These are phyloP conservation scores for Boehmeria nivea DNA, from an alignment of 306 rosid species.

Conservation along the genomic window DNA sequence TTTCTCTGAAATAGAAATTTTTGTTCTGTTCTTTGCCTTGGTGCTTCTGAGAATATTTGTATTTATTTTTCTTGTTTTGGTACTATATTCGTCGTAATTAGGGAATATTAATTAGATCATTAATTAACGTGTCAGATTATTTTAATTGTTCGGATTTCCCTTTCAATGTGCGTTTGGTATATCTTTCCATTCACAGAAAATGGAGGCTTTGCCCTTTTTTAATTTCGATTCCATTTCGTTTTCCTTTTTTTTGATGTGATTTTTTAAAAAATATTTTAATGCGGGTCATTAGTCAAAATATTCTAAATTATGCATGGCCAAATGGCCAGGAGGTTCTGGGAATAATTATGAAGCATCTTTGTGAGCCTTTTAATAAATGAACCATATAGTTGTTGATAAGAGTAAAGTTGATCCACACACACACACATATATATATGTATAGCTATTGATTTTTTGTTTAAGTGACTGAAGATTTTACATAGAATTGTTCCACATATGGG, in stretches of 20 bases:
- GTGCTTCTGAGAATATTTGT: not conserved
- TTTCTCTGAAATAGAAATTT: not conserved
- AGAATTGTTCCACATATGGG: not conserved
- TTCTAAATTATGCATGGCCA: not conserved
- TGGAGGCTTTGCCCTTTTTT: not conserved
- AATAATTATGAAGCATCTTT: not conserved
- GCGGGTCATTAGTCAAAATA: not conserved
- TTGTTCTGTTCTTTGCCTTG: not conserved
- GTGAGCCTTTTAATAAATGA: not conserved
- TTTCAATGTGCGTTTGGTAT: not conserved
- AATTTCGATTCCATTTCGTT: not conserved
- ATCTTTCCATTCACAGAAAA: not conserved
- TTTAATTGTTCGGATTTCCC: not conserved
- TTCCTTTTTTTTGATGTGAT: not conserved
- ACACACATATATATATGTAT: too few relatives aligned
- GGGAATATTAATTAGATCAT: not conserved
- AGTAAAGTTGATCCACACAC: not conserved
- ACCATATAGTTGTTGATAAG: not conserved
- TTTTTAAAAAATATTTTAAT: not conserved
- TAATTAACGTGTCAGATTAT: not conserved
- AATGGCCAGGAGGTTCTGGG: not conserved
- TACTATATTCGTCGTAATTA: not conserved
- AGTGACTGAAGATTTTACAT: not conserved
- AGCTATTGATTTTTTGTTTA: too few relatives aligned
- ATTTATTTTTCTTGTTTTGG: constrained; percentile 4